These are phyloP conservation scores for Coemansia sp. DNA, from an alignment of 192 early-diverging fungal genomes.

Conservation along the genomic window DNA sequence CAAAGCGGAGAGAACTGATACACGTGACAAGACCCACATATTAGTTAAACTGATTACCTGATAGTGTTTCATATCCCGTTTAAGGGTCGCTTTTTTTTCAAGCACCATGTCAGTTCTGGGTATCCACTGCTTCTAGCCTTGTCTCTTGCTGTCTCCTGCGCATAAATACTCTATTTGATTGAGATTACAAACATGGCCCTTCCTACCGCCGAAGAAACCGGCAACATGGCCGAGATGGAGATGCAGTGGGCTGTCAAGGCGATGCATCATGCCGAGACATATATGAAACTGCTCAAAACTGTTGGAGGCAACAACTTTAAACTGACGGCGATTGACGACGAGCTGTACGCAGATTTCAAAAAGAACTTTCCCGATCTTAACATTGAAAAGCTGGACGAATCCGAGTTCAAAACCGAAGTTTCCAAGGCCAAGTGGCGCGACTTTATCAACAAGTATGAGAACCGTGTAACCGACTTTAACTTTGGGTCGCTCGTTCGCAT, in stretches of 20 bases:
- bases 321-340: conserved; percentile 81
- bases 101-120: too few relatives aligned
- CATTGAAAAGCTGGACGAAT: conserved; percentile 65
- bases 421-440: conserved; percentile 87
- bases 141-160: not conserved
- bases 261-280: conserved; percentile 93
- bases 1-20: not conserved
- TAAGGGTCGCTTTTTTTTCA: not conserved
- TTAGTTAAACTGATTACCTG: not conserved
- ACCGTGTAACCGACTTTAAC: conserved; percentile 85
- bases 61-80: too few relatives aligned
- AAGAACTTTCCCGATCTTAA: conserved; percentile 76
- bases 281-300: conserved; percentile 74
- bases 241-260: conserved; percentile 96
- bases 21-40: conserved; percentile 9
- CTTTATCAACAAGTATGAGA: conserved; percentile 86
- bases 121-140: not conserved
- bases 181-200: conserved; percentile 54
- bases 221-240: conserved; percentile 80
- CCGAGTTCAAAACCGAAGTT: conserved; percentile 76
- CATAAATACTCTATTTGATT: not conserved
- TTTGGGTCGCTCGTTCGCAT: conserved; percentile 89
- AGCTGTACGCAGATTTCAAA: conserved; percentile 77
- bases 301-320: conserved; percentile 73
- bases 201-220: conserved; percentile 69